A percentile compares a stretch with the other conserved stretches of the same genome.
Evolutionary conservation across 2,329 filamentous ascomycete species (phyloP).

Genomic region (Fusarium mundagurra): DNA sequence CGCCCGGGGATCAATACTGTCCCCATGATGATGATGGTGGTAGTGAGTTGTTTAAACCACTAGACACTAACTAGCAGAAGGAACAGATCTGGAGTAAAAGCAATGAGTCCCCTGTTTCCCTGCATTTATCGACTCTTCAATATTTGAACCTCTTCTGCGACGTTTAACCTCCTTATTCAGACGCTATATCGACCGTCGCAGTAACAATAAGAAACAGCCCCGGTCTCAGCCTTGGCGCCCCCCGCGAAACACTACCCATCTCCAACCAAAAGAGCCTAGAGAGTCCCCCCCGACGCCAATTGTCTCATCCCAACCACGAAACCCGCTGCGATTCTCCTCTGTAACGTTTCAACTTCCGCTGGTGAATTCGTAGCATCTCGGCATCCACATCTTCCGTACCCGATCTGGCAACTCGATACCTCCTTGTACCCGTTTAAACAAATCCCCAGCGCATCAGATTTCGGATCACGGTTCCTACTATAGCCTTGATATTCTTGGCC

Average conservation of each 20-base stretch:
- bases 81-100: slow-evolving; percentile 17
- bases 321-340: slow-evolving; percentile 25
- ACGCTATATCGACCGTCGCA: slow-evolving; percentile 15
- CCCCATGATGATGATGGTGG: slow-evolving; percentile 2
- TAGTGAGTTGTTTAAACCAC: neutral
- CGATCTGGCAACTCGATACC: slow-evolving; percentile 20
- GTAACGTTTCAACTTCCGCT: slow-evolving; percentile 42
- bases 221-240: slow-evolving; percentile 14
- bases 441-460: slow-evolving; percentile 25
- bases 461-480: slow-evolving; percentile 29
- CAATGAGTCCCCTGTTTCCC: slow-evolving; percentile 17
- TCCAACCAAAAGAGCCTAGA: slow-evolving; percentile 4
- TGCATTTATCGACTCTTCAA: neutral
- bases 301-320: slow-evolving; percentile 39
- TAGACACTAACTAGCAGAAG: neutral
- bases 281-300: slow-evolving; percentile 33
- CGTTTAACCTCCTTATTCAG: slow-evolving; percentile 23
- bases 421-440: slow-evolving; percentile 21
- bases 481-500: slow-evolving; percentile 8
- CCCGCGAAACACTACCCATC: slow-evolving; percentile 36
- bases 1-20: slow-evolving; percentile 28
- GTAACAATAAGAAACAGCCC: slow-evolving; percentile 16
- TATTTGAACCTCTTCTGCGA: slow-evolving; percentile 18
- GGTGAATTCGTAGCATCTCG: slow-evolving; percentile 27
- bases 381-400: slow-evolving; percentile 29